Evolutionary conservation across 371 early-diverging fungal genomes (phyloP), one percentile per base, ranked within the genome.

Genomic region (Umbelopsis sp.): DNA sequence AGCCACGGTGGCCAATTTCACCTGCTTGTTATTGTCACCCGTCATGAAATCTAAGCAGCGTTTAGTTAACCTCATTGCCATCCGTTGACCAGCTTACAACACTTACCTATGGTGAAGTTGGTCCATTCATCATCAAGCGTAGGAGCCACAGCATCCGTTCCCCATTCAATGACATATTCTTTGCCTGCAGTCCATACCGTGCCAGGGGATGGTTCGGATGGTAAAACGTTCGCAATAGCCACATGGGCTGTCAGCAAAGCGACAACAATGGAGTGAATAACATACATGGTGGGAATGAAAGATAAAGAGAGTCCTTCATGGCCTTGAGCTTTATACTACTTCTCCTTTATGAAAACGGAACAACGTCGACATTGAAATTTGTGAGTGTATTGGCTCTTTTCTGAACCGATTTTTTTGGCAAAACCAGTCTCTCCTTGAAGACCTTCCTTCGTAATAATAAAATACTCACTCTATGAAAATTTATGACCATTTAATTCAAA

Each of bases 171-270:
- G n/a, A 10, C 20, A 32, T 52, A 20, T 41, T 50, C 41, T 52
- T 51, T 14, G 14, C 67, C 67, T 8, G 67, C 29, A 35, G 12
- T 20, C 67, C 67, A 67, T 9, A 53, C 44, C 41, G 67, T 67
- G 1, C 52, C 53, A 16, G 67, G 67, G 0, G 44, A 50, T 16
- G 67, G 67, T 4, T 67, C 50, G 62, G 53, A 67, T 41, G 63
- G 38, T 65, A 70, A 57, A 69, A 72, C 68, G 66, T 66, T 57
- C 25, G 74, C 67, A 68, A 68, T 7, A 63, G 66, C 35, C 46
- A 75, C 32, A 57, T 50, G 46, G 68, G 68, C 29, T 57, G 66
- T 35, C 70, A 70, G 66, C 65, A 57, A 35, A 25, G 65, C 32
- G 44, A 18, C 32, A 50, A 32, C 29, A 57, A 29, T 14, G 14